Evolutionary conservation across 1,139 yeast species (phyloP).

Genomic region (Taphrina pruni): DNA sequence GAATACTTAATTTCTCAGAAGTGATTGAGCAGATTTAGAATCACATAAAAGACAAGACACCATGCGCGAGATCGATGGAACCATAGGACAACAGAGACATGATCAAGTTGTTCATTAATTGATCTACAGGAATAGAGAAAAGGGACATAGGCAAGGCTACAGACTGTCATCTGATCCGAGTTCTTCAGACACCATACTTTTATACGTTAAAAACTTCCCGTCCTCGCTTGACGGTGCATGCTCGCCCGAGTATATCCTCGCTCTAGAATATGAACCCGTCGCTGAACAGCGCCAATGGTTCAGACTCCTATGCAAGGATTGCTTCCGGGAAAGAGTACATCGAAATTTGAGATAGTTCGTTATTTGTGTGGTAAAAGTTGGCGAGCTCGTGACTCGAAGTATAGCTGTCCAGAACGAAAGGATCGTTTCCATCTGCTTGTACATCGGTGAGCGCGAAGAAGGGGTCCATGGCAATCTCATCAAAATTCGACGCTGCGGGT

Average conservation of each 20-base stretch:
- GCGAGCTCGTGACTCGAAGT: conserved; percentile 21
- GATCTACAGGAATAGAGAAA: background rate
- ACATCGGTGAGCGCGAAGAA: conserved; percentile 25
- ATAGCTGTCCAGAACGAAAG: conserved; percentile 23
- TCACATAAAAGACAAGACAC: no score
- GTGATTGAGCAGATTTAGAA: no score
- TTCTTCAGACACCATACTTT: background rate
- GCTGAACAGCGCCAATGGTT: conserved; percentile 31
- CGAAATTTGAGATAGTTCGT: conserved; percentile 10
- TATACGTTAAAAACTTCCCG: background rate
- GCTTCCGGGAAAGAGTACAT: conserved; percentile 19
- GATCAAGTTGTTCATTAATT: background rate
- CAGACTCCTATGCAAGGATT: conserved; percentile 13
- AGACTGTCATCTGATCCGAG: background rate
- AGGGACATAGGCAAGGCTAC: background rate
- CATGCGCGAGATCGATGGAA: no score
- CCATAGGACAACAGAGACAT: no score
- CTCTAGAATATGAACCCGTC: conserved; percentile 10
- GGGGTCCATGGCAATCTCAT: conserved; percentile 15
- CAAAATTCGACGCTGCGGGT: conserved; percentile 40
- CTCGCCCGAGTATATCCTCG: conserved; percentile 2
- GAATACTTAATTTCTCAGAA: no score
- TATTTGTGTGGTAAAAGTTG: conserved; percentile 18
- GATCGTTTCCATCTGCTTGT: conserved; percentile 23
- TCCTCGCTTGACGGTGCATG: no score